Conservation (phyloP, 768 basidiomycete species). For the Boletus vinaceobasis region DNA sequence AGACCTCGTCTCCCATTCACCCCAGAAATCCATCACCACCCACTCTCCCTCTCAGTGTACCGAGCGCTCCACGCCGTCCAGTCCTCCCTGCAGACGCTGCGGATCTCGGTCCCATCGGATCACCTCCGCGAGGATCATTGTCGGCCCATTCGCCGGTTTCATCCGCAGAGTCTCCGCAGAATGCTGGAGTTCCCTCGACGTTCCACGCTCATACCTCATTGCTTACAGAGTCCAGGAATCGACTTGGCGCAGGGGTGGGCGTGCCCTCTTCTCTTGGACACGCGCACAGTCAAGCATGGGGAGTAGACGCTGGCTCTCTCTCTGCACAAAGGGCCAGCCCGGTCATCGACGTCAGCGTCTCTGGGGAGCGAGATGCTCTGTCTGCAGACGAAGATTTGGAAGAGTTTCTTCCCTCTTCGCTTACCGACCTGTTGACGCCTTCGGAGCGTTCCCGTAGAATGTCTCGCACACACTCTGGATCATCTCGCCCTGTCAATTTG, state of each 20-base stretch:
- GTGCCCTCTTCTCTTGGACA: conserved; percentile 62
- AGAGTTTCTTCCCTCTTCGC: conserved; percentile 83
- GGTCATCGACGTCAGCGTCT: conserved; percentile 15
- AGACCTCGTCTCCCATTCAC: conserved; percentile 12
- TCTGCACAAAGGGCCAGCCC: conserved; percentile 18
- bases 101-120: conserved; percentile 83
- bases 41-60: conserved; percentile 50
- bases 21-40: conserved; percentile 40
- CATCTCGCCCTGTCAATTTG: conserved; percentile 23
- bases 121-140: conserved; percentile 56
- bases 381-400: conserved; percentile 68
- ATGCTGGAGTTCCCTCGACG: conserved; percentile 52
- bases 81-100: conserved; percentile 36
- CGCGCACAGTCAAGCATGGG: conserved; percentile 25
- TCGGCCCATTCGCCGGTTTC: conserved; percentile 54
- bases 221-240: conserved; percentile 36
- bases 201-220: conserved; percentile 69
- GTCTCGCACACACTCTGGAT: conserved; percentile 64
- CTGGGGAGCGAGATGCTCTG: conserved; percentile 43
- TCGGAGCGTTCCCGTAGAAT: conserved; percentile 81
- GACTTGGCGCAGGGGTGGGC: conserved; percentile 35
- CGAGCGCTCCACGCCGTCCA: conserved; percentile 47
- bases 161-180: conserved; percentile 36
- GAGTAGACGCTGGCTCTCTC: conserved; percentile 23
- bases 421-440: conserved; percentile 87